Conservation (phyloP, 2,329 filamentous ascomycete genomes). For the Knufia petricola region DNA sequence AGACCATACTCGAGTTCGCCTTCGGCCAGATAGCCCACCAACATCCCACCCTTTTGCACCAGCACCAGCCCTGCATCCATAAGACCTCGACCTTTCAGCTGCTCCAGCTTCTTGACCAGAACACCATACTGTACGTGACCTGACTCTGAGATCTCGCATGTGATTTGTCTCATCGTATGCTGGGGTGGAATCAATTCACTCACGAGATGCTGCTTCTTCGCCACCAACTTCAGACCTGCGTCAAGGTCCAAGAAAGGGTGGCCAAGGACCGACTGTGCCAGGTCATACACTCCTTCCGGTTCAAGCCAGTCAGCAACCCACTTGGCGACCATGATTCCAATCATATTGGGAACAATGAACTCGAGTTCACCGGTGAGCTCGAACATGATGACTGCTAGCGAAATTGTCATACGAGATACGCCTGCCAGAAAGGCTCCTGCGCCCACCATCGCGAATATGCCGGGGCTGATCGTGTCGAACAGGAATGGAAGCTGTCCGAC, state of each 20-base stretch:
- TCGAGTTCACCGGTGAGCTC: constrained; percentile 51
- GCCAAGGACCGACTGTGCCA: constrained; percentile 50
- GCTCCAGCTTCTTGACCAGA: constrained; percentile 38
- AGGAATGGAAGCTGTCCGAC: constrained; percentile 44
- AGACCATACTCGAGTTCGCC: constrained; percentile 45
- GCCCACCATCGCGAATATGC: constrained; percentile 54
- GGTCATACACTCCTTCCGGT: constrained; percentile 47
- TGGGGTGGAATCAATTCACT: constrained; percentile 43
- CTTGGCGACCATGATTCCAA: constrained; percentile 50
- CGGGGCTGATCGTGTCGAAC: constrained; percentile 44
- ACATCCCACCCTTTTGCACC: constrained; percentile 33
- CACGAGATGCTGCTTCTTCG: constrained; percentile 31
- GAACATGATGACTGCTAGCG: constrained; percentile 52
- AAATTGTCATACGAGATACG: constrained; percentile 50
- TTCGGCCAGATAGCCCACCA: constrained; percentile 48
- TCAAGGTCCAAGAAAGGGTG: constrained; percentile 47
- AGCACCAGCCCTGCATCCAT: constrained; percentile 51
- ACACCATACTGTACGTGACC: constrained; percentile 36
- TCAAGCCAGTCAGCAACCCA: constrained; percentile 49
- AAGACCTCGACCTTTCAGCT: constrained; percentile 41
- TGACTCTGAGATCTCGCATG: constrained; percentile 36
- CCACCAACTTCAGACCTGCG: constrained; percentile 30
- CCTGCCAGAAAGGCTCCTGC: constrained; percentile 50
- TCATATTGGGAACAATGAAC: constrained; percentile 50
- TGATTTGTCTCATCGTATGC: constrained; percentile 49